phyloP scores from a whole-genome alignment of 1,284 basidiomycete species.

The Bondarzewia mesenterica region DNA sequence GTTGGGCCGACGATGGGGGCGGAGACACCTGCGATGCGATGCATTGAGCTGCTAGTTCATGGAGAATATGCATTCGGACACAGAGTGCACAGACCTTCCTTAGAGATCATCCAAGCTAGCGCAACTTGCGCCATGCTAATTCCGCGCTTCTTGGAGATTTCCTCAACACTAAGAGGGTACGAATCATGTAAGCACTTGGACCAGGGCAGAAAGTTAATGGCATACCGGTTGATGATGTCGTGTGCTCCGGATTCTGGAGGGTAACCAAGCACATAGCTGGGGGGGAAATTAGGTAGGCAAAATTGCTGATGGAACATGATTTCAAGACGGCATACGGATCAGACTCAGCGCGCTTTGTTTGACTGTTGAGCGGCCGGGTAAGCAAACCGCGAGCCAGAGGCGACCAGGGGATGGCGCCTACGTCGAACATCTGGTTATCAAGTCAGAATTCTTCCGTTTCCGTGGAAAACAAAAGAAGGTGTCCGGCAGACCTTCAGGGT shows the following conservation, averaged over 20 bases:
- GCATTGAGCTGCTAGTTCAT: too few species aligned
- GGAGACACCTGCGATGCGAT: slow-evolving; percentile 13
- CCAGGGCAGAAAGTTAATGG: not conserved
- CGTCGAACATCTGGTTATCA: slow-evolving; percentile 3
- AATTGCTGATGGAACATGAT: not conserved
- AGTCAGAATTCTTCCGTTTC: not conserved
- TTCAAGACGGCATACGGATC: slow-evolving; percentile 1
- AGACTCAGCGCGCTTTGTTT: not conserved
- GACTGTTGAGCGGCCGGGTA: not conserved
- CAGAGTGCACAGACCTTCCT: not conserved
- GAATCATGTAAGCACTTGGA: too few species aligned
- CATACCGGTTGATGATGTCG: slow-evolving; percentile 5
- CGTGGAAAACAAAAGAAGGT: not conserved
- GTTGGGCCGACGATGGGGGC: slow-evolving; percentile 27
- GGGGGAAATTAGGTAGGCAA: not conserved
- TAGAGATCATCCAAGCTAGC: slow-evolving; percentile 3
- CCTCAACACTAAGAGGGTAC: not conserved
- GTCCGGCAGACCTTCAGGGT: slow-evolving; percentile 3
- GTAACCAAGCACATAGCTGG: not conserved
- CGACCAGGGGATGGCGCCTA: slow-evolving; percentile 6
- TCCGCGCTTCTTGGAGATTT: slow-evolving; percentile 1
- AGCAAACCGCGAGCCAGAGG: slow-evolving; percentile 6
- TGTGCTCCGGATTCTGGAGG: not conserved
- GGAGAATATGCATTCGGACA: not conserved
- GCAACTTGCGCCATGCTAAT: slow-evolving; percentile 4